These are phyloP conservation scores for Limnanthes douglasii DNA, from an alignment of 345 rosid species.

Conservation along the genomic window DNA sequence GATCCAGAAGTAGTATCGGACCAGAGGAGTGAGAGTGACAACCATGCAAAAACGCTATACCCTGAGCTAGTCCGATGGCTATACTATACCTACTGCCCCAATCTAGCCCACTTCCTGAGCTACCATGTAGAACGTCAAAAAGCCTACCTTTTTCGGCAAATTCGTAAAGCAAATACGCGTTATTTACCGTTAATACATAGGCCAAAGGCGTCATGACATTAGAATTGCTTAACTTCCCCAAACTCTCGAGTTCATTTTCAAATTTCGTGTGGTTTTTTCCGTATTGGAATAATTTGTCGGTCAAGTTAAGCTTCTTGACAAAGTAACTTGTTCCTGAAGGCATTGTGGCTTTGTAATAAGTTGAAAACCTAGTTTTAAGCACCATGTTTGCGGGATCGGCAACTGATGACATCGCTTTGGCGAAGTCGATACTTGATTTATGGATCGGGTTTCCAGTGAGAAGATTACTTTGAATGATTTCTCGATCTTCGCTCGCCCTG, in stretches of 20 bases:
- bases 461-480: constrained; percentile 33
- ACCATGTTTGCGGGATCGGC: constrained; percentile 29
- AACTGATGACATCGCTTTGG: constrained; percentile 51
- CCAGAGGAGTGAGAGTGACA: constrained; percentile 18
- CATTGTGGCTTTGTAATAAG: constrained; percentile 62
- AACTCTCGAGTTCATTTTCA: constrained; percentile 39
- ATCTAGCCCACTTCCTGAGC: constrained; percentile 28
- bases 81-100: constrained; percentile 84
- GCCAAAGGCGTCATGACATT: constrained; percentile 85
- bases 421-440: constrained; percentile 44
- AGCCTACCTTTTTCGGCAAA: constrained; percentile 43
- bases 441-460: constrained; percentile 53
- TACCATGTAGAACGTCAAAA: constrained; percentile 42
- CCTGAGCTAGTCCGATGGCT: constrained; percentile 81
- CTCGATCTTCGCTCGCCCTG: constrained; percentile 26
- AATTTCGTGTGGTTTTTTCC: constrained; percentile 49
- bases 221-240: constrained; percentile 68
- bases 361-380: constrained; percentile 47
- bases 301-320: constrained; percentile 63
- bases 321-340: constrained; percentile 61
- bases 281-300: constrained; percentile 60
- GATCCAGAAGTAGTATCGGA: constrained; percentile 65
- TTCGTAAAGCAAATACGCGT: constrained; percentile 67
- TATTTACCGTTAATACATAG: constrained; percentile 43
- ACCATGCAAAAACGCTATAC: constrained; percentile 70